These are phyloP conservation scores for Acer negundo DNA, from an alignment of 345 rosid species.

Conservation along the genomic window DNA sequence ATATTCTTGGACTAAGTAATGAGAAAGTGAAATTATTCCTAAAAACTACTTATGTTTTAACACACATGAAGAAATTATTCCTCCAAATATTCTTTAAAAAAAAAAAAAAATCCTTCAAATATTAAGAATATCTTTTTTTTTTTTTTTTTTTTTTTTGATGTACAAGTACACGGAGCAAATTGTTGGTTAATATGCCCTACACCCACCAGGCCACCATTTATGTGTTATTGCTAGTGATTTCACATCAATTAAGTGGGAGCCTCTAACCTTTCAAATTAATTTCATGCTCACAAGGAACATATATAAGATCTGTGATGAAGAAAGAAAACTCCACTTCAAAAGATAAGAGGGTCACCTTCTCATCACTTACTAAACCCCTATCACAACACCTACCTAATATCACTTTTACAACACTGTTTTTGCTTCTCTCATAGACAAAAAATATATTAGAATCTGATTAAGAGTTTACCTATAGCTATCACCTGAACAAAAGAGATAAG, in stretches of 20 bases:
- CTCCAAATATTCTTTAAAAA: no score
- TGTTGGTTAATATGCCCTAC: not conserved
- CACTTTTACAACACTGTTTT: not conserved
- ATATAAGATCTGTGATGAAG: not conserved
- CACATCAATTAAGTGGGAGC: not conserved
- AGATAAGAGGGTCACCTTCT: constrained; percentile 11
- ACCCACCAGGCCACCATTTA: not conserved
- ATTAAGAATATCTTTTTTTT: no score
- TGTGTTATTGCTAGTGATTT: not conserved
- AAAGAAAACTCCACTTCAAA: not conserved
- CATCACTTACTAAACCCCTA: not conserved
- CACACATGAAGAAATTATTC: no score
- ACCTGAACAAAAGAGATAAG: no score
- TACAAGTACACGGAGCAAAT: not conserved
- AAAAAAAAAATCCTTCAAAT: no score
- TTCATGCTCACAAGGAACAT: not conserved
- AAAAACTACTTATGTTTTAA: no score
- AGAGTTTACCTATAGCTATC: no score
- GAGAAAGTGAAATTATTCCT: no score
- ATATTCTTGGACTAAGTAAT: no score
- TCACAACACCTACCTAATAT: not conserved
- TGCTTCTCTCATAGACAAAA: not conserved
- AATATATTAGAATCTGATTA: no score
- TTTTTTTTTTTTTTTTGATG: no score
- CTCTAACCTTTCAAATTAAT: constrained; percentile 4